These are phyloP conservation scores for Lactarius sp. DNA, from an alignment of 768 basidiomycete species.

Conservation along the genomic window DNA sequence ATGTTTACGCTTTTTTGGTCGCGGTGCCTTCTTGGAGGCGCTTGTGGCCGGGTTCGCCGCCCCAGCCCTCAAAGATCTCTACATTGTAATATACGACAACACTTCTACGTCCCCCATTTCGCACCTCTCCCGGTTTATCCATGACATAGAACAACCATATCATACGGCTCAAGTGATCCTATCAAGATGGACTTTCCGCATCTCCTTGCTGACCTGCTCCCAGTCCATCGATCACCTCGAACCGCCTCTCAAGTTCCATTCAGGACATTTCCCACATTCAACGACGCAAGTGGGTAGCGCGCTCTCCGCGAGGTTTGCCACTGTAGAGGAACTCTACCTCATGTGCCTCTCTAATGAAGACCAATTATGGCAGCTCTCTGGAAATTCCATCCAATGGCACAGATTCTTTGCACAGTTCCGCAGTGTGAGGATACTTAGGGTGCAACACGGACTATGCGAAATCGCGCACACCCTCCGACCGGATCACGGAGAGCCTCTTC, in stretches of 20 bases:
- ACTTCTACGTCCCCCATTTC: background rate
- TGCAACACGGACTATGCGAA: background rate
- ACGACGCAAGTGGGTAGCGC: background rate
- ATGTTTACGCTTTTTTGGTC: background rate
- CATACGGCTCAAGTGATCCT: background rate
- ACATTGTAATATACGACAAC: accelerated
- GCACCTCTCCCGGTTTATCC: background rate
- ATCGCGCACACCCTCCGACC: background rate
- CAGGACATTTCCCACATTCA: no score
- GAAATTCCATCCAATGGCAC: background rate
- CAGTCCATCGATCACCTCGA: background rate
- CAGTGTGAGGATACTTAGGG: background rate
- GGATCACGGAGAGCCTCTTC: background rate
- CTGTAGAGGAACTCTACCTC: background rate
- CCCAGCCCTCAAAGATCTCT: background rate
- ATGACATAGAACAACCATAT: background rate
- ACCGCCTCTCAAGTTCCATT: background rate
- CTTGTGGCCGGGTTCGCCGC: background rate
- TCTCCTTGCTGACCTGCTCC: background rate
- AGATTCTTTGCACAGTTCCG: background rate
- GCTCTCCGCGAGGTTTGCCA: background rate
- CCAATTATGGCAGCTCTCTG: background rate
- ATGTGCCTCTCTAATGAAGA: background rate
- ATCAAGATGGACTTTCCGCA: accelerated
- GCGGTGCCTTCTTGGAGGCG: background rate